A percentile compares a stretch with the other conserved stretches of the same genome.
Conservation (phyloP, 208 protist genomes). For the Trypanosoma caninum region DNA sequence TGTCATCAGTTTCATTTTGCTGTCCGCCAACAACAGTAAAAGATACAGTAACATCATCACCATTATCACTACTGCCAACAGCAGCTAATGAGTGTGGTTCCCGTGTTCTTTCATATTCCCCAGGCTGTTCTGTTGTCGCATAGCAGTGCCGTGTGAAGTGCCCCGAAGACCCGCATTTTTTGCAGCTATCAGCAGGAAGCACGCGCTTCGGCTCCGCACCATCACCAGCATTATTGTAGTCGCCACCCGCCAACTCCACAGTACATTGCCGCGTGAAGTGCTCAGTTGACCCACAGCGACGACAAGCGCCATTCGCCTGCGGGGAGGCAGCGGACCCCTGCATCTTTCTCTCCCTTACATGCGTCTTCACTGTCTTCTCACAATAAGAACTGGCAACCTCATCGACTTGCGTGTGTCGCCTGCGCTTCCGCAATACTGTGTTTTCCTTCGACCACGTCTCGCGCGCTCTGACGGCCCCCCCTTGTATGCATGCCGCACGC, state of each 20-base stretch:
- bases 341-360: not conserved
- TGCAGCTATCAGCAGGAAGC: constrained; percentile 33
- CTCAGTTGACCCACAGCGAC: constrained; percentile 4
- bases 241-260: not conserved
- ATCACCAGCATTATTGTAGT: not conserved
- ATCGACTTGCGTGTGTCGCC: not conserved
- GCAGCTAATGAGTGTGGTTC: not conserved
- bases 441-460: too few species aligned
- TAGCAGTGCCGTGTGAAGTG: constrained; percentile 48
- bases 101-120: not conserved
- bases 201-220: not conserved
- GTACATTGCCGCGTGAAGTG: constrained; percentile 17
- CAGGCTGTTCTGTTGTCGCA: not conserved
- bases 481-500: too few species aligned
- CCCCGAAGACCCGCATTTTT: constrained; percentile 34
- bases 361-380: not conserved
- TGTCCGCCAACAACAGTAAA: not conserved
- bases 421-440: not conserved
- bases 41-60: not conserved
- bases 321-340: not conserved
- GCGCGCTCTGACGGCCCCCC: constrained; percentile 5
- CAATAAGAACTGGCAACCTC: not conserved
- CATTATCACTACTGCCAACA: not conserved
- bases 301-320: not conserved
- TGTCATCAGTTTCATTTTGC: not conserved